These are phyloP conservation scores for Hirschioporus abietinus DNA, from an alignment of 768 basidiomycete genomes.

Conservation along the genomic window DNA sequence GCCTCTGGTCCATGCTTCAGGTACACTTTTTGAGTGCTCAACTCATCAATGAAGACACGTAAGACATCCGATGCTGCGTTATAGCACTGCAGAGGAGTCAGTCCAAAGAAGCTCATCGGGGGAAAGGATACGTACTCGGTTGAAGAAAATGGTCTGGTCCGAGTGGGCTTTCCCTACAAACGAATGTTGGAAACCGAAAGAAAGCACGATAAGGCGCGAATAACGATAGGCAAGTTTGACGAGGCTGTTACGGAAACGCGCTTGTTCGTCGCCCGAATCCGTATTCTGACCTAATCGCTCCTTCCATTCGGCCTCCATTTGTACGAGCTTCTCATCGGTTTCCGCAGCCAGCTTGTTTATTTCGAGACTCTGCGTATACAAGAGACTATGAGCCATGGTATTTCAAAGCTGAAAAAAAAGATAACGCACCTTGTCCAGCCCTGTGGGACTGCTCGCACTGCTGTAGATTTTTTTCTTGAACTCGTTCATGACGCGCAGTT, in stretches of 20 bases:
- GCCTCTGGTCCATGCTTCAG: constrained; percentile 75
- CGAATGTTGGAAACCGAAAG: constrained; percentile 73
- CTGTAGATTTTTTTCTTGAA: constrained; percentile 66
- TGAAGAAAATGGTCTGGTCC: constrained; percentile 62
- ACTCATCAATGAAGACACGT: constrained; percentile 49
- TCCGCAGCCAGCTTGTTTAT: constrained; percentile 59
- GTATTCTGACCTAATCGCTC: constrained; percentile 40
- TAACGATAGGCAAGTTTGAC: constrained; percentile 63
- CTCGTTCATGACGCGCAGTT: constrained; percentile 55
- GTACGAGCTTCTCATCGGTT: constrained; percentile 64
- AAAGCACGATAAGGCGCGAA: constrained; percentile 60
- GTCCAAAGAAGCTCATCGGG: no score
- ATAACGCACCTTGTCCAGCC: constrained; percentile 59
- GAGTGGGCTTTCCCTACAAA: constrained; percentile 52
- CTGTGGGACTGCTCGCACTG: constrained; percentile 67
- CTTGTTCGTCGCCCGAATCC: constrained; percentile 49
- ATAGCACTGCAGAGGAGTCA: constrained; percentile 44
- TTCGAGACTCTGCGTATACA: constrained; percentile 46
- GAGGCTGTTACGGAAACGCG: constrained; percentile 55
- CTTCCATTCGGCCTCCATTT: constrained; percentile 52
- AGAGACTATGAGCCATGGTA: constrained; percentile 3
- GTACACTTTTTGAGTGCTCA: constrained; percentile 48
- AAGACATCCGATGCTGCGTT: constrained; percentile 64
- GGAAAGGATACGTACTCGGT: constrained; percentile 44
- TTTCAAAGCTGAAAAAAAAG: constrained; percentile 5